Conservation (phyloP, 768 basidiomycete species). For the Clitopilus passeckerianus region DNA sequence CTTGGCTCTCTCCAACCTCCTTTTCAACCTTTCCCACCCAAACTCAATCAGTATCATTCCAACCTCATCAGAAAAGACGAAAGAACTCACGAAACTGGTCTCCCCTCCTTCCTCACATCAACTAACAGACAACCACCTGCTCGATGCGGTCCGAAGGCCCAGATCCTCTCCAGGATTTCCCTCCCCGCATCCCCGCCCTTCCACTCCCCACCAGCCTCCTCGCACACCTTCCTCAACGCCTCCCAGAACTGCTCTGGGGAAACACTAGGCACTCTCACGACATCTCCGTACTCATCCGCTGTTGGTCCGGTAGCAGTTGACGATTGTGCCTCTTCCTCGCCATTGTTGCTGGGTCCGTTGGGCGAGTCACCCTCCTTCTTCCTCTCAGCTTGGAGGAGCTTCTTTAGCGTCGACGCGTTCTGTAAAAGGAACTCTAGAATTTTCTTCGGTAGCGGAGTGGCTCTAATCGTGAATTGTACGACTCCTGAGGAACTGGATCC, state of each 20-base stretch:
- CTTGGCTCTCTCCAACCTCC: constrained; percentile 38
- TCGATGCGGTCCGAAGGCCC: constrained; percentile 89
- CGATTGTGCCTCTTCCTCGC: constrained; percentile 15
- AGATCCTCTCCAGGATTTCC: constrained; percentile 63
- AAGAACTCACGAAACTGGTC: constrained; percentile 51
- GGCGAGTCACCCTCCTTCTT: constrained; percentile 24
- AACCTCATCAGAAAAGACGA: constrained; percentile 1
- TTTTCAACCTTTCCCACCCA: constrained; percentile 39
- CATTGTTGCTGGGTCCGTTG: constrained; percentile 32
- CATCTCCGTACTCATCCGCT: constrained; percentile 49
- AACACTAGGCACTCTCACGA: constrained; percentile 59
- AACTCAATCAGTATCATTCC: constrained; percentile 4
- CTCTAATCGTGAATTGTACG: constrained; percentile 81
- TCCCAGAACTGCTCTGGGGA: constrained; percentile 79
- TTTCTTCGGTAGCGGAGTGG: constrained; percentile 65
- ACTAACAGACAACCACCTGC: constrained; percentile 85
- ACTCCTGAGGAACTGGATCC: constrained; percentile 65
- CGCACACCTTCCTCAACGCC: constrained; percentile 56
- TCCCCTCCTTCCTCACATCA: constrained; percentile 52
- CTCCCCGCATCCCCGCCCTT: constrained; percentile 82
- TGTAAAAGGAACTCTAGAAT: constrained; percentile 76
- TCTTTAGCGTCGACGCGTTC: constrained; percentile 59
- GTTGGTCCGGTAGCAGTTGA: background rate
- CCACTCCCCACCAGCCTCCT: constrained; percentile 85
- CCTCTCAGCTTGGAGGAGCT: constrained; percentile 46